Evolutionary conservation across 176 grass and related monocot species (phyloP), one percentile per base, ranked within the genome.

Genomic region (Cenchrus purpureus): DNA sequence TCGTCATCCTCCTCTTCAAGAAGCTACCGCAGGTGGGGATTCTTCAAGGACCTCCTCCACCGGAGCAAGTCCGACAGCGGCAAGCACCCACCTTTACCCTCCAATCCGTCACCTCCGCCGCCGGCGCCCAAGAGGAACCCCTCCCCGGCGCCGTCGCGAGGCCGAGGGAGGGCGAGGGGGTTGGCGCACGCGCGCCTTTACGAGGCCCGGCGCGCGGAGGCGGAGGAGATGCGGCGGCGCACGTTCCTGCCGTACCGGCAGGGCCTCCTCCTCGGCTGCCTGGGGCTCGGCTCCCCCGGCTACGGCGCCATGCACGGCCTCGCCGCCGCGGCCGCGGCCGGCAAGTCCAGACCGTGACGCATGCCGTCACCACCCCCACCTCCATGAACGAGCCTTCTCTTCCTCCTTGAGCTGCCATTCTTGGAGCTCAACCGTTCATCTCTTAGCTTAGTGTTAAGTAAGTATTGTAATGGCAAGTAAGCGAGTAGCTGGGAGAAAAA

Each of bases 171-270:
- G 10, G 40, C 45, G 65, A 61, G 78, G 67, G 77, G 68, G 12
- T 92, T 87, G 12, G 87, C 89, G 11, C 95, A 98, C 53, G 89
- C 91, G 89, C 75, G 87, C 37, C 85, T 90, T 32, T 98, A 98
- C 85, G 85, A 90, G 61, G 76, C 88, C 73, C 86, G 90, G 75
- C 84, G 93, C 3, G 93, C 95, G 1, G 91, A 98, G 71, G 87
- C 85, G 10, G 91, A 92, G 79, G 95, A 93, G 80, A 92, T 95
- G 95, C 88, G 93, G 73, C 91, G 85, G 87, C 89, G 91, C 77
- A 98, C 93, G 20, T 98, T 93, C 91, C 44, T 95, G 73, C 93
- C 95, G 7, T 98, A 98, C 83, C 80, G 87, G 49, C 92, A 93
- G 79, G 91, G 92, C 4, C 44, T 85, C 2, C 81, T 95, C 50